phyloP scores from a whole-genome alignment of 345 rosid genomes.

The Aethionema arabicum region DNA sequence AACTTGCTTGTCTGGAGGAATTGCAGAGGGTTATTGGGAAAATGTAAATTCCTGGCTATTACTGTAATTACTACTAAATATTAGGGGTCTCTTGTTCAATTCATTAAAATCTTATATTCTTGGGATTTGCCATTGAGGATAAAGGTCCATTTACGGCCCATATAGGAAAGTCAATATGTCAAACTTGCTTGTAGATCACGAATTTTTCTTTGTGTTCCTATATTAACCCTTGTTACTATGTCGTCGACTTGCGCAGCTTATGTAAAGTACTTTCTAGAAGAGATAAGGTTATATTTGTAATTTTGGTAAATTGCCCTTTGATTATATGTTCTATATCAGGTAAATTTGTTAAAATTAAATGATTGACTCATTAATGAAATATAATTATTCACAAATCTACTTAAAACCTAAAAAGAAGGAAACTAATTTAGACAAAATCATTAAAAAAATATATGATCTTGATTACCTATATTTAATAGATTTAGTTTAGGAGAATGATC shows the following conservation, averaged over 20 bases:
- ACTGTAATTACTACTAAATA: conserved; percentile 1
- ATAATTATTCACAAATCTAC: no score
- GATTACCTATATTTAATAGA: no score
- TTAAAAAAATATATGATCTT: no score
- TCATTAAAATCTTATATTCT: neutral
- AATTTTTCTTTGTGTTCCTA: conserved; percentile 5
- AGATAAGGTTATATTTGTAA: conserved; percentile 3
- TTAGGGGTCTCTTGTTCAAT: neutral
- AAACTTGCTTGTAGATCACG: conserved; percentile 32
- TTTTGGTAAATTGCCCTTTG: neutral
- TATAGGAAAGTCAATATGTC: conserved; percentile 6
- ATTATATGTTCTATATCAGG: neutral
- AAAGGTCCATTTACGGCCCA: conserved; percentile 20
- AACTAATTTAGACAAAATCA: no score
- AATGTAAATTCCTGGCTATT: neutral
- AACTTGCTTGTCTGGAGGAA: no score
- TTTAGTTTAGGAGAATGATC: no score
- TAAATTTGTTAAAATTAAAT: no score
- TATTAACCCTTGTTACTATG: neutral
- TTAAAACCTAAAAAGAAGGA: no score
- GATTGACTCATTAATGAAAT: no score
- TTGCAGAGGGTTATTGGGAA: no score
- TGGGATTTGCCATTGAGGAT: neutral
- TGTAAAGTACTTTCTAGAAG: neutral
- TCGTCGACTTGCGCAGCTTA: neutral